Percentiles rank a stretch among this genome's conserved stretches.
These are phyloP conservation scores for Balamuthia mandrillaris DNA, from an alignment of 208 protist genomes.

Conservation along the genomic window DNA sequence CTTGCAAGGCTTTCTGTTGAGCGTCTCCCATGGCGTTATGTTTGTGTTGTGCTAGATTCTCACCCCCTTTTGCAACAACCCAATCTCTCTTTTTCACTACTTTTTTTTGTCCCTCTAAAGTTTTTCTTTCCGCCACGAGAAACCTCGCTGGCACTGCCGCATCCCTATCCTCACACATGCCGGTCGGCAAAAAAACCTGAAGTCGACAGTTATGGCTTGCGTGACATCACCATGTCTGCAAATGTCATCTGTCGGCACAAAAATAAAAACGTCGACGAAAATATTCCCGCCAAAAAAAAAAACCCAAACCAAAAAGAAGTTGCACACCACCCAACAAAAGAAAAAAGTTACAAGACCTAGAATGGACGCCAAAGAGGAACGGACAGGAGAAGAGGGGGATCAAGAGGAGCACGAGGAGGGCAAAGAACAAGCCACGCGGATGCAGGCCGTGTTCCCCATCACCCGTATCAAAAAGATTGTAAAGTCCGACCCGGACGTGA, in stretches of 20 bases:
- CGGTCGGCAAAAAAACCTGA: not conserved
- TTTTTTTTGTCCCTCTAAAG: too few species aligned
- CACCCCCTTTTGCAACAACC: too few species aligned
- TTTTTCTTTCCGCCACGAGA: too few species aligned
- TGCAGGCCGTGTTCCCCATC: not conserved
- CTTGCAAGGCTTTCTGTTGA: constrained; percentile 47
- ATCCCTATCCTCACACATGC: not conserved
- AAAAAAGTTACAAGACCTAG: not conserved
- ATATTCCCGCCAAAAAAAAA: not conserved
- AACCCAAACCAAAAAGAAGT: not conserved
- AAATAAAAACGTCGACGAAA: not conserved
- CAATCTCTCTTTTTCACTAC: too few species aligned
- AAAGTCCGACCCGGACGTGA: constrained; percentile 13
- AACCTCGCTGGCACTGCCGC: not conserved
- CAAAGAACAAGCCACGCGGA: not conserved
- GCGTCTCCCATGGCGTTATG: constrained; percentile 28
- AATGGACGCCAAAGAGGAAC: not conserved
- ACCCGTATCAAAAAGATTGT: not conserved
- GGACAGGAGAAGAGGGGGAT: not conserved
- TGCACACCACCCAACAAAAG: not conserved
- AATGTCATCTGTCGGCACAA: not conserved
- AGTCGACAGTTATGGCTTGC: not conserved
- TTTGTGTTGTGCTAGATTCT: too few species aligned
- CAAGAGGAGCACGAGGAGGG: not conserved
- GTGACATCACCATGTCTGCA: not conserved